Percentiles rank a stretch among this genome's conserved stretches.
phyloP scores from a whole-genome alignment of 176 grass and related monocot genomes.

The sorghum (Sorghum bicolor) region Sorghum_bicolor_NCBIv3 NC_012873.2:59400501-59401000 shows the following conservation, averaged over 20 bases:
- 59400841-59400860: slow-evolving; percentile 98
- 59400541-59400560: slow-evolving; percentile 87
- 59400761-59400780: slow-evolving; percentile 99
- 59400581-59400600: slow-evolving; percentile 94
- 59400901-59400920: slow-evolving; percentile 80
- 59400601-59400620: slow-evolving; percentile 97
- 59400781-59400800: slow-evolving; percentile 98
- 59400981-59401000: not conserved
- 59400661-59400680: slow-evolving; percentile 26
- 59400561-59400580: slow-evolving; percentile 93
- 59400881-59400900: slow-evolving; percentile 99
- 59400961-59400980: not conserved
- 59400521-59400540: slow-evolving; percentile 86
- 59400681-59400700: slow-evolving; percentile 8
- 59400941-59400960: not conserved
- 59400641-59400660: slow-evolving; percentile 82
- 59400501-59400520: slow-evolving; percentile 99
- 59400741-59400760: slow-evolving; percentile 99
- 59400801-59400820: slow-evolving; percentile 94
- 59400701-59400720: slow-evolving; percentile 2
- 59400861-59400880: slow-evolving; percentile 95
- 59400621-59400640: slow-evolving; percentile 99
- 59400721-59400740: slow-evolving; percentile 21
- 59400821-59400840: slow-evolving; percentile 81
- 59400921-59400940: not conserved